Evolutionary conservation across 192 early-diverging fungal genomes (phyloP).

Genomic region (Entomortierella parvispora): DNA sequence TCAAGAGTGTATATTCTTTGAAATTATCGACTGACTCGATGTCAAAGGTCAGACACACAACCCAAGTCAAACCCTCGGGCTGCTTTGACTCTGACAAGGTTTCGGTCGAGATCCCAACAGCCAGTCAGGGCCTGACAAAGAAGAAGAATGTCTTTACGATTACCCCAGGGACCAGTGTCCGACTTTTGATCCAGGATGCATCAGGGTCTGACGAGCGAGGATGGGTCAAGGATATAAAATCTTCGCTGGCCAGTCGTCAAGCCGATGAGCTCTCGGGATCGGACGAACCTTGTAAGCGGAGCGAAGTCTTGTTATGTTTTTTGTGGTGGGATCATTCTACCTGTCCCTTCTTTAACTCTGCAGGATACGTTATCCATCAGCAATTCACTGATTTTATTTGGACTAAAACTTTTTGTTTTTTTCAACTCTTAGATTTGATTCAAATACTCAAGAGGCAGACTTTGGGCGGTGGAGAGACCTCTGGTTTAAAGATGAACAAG

Average conservation of each 20-base stretch:
- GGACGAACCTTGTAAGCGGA: conserved; percentile 31
- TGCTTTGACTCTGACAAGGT: conserved; percentile 43
- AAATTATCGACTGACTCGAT: conserved; percentile 27
- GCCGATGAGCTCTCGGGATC: conserved; percentile 27
- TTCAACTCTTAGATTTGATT: conserved; percentile 18
- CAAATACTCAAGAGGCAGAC: conserved; percentile 43
- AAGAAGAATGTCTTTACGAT: conserved; percentile 46
- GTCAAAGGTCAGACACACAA: conserved; percentile 15
- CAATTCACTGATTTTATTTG: not conserved
- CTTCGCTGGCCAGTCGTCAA: conserved; percentile 29
- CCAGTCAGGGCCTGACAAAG: conserved; percentile 25
- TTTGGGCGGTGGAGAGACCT: conserved; percentile 17
- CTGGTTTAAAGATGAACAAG: conserved; percentile 47
- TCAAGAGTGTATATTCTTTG: conserved; percentile 17
- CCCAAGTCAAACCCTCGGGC: conserved; percentile 45
- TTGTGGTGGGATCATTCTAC: too few relatives aligned
- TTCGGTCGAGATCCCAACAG: conserved; percentile 23
- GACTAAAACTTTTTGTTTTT: not conserved
- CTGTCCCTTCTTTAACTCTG: too few relatives aligned
- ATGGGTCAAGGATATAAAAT: conserved; percentile 40
- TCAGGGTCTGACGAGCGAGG: conserved; percentile 33
- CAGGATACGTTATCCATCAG: not conserved
- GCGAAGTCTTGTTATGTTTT: not conserved
- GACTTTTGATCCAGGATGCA: conserved; percentile 35
- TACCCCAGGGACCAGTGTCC: conserved; percentile 38